phyloP scores from a whole-genome alignment of 2,329 filamentous ascomycete genomes.

The Diplodia corticola region DNA sequence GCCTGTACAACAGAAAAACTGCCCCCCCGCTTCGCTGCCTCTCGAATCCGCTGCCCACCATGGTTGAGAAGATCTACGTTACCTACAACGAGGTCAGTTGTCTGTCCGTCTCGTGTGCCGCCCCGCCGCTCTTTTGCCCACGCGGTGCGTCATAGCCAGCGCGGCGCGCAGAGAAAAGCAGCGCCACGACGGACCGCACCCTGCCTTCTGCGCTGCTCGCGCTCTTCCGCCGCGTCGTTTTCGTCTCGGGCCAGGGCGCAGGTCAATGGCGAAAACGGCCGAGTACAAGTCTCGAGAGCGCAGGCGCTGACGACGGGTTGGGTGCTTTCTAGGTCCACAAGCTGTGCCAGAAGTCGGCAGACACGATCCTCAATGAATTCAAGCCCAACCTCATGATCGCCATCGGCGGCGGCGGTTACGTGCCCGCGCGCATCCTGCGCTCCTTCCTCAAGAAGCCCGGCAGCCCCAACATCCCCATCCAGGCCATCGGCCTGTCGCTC shows the following conservation, averaged over 20 bases:
- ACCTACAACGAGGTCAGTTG: constrained; percentile 44
- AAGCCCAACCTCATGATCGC: constrained; percentile 96
- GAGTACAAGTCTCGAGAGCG: not conserved
- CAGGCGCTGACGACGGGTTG: not conserved
- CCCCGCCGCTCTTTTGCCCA: not conserved
- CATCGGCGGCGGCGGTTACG: constrained; percentile 95
- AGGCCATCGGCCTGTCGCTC: constrained; percentile 95
- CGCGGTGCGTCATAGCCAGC: constrained; percentile 3
- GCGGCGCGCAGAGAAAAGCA: not conserved
- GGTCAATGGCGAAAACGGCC: not conserved
- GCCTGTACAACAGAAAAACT: constrained; percentile 9
- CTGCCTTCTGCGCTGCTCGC: not conserved
- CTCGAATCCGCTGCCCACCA: constrained; percentile 24
- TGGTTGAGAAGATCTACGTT: constrained; percentile 46
- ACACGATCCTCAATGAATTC: constrained; percentile 78
- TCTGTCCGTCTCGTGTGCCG: not conserved
- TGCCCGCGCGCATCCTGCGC: constrained; percentile 93
- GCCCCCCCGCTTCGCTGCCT: not conserved
- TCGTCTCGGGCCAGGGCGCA: no score
- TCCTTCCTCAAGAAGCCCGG: constrained; percentile 93
- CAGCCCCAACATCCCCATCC: constrained; percentile 93
- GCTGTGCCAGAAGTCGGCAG: constrained; percentile 85
- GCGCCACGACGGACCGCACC: no score
- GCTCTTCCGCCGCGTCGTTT: not conserved
- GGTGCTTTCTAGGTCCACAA: constrained; percentile 79